Evolutionary conservation across 2,329 filamentous ascomycete genomes (phyloP).

Genomic region (Eutypa lata): DNA sequence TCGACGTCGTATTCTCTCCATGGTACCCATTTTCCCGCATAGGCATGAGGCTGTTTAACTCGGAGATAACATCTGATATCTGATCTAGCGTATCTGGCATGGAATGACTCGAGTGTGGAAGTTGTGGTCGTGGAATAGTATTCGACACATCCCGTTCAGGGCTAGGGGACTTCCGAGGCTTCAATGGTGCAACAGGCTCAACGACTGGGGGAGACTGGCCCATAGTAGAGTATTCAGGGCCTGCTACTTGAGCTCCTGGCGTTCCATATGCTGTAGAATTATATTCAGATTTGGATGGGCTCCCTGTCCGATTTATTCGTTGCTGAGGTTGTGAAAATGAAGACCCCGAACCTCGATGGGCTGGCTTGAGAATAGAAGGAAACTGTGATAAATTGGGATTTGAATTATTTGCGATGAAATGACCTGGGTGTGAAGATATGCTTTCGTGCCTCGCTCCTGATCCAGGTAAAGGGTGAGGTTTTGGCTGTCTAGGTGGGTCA

Average conservation of each 20-base stretch:
- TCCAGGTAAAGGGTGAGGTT: conserved; percentile 6
- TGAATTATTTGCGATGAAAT: neutral
- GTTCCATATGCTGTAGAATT: neutral
- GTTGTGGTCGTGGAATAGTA: conserved; percentile 4
- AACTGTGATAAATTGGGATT: conserved; percentile 7
- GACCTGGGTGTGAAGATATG: conserved; percentile 9
- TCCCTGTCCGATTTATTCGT: neutral
- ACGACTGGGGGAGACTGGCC: neutral
- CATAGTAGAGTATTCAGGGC: neutral
- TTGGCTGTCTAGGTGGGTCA: conserved; percentile 3
- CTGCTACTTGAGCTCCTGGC: neutral
- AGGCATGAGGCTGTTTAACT: conserved; percentile 4
- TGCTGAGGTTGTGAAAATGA: neutral
- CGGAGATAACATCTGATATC: conserved; percentile 15
- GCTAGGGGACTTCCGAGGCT: neutral
- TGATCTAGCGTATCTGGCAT: conserved; percentile 2
- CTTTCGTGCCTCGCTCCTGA: conserved; percentile 19
- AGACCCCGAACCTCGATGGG: conserved; percentile 1
- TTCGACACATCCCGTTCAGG: conserved; percentile 1
- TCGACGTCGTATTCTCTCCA: neutral
- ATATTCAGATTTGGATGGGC: neutral
- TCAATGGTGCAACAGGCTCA: neutral
- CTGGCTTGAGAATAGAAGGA: conserved; percentile 16
- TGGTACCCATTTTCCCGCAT: too few relatives aligned
- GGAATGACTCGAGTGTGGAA: conserved; percentile 1